Conservation (phyloP, 768 basidiomycete genomes). For the Strobilomyces dryophilus region DNA sequence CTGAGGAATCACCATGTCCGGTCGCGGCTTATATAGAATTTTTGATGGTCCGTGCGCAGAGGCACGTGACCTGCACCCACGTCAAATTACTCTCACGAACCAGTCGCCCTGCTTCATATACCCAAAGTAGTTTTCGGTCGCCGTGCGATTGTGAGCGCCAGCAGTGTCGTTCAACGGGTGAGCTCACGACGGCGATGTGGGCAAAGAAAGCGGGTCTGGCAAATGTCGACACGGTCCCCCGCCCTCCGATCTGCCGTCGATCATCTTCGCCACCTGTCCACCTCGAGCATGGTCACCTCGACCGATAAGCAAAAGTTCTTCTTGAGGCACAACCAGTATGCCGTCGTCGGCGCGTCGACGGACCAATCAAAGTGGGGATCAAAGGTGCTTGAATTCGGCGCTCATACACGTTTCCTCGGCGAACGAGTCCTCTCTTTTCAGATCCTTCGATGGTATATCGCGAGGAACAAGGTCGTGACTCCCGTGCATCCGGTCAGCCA, state of each 20-base stretch:
- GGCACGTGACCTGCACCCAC: conserved; percentile 19
- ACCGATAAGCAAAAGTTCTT: conserved; percentile 51
- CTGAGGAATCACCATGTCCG: conserved; percentile 37
- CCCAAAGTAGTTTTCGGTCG: not conserved
- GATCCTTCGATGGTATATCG: conserved; percentile 78
- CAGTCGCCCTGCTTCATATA: not conserved
- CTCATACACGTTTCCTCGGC: not conserved
- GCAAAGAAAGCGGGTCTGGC: not conserved
- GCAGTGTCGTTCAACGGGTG: not conserved
- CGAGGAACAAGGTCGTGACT: conserved; percentile 52
- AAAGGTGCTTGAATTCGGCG: conserved; percentile 42
- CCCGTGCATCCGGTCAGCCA: conserved; percentile 70
- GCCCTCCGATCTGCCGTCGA: conserved; percentile 2
- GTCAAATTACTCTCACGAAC: not conserved
- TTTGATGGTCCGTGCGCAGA: conserved; percentile 33
- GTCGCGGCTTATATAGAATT: conserved; percentile 31
- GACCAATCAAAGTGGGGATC: conserved; percentile 77
- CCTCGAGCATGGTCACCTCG: conserved; percentile 24
- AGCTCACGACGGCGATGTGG: not conserved
- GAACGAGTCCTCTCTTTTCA: conserved; percentile 23
- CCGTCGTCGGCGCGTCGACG: conserved; percentile 81
- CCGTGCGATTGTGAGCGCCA: not conserved
- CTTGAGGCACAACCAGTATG: conserved; percentile 58
- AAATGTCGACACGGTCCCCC: not conserved
- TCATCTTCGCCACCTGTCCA: conserved; percentile 8